These are phyloP conservation scores for Penicillium manginii DNA, from an alignment of 495 filamentous ascomycete genomes.

Conservation along the genomic window DNA sequence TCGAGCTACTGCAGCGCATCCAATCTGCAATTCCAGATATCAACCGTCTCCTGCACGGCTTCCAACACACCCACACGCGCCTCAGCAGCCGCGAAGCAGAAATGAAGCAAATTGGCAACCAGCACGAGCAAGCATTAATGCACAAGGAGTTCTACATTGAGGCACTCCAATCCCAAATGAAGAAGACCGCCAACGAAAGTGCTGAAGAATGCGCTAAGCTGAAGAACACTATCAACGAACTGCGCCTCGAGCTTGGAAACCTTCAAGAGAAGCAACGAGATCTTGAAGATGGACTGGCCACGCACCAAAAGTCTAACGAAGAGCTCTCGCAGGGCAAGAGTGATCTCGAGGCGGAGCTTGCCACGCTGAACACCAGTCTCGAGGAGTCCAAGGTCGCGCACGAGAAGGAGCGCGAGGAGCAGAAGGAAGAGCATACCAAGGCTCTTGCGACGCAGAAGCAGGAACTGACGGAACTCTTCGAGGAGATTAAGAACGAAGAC, in stretches of 20 bases:
- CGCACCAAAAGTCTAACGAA: conserved; percentile 45
- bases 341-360: conserved; percentile 55
- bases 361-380: conserved; percentile 52
- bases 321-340: conserved; percentile 42
- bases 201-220: conserved; percentile 51
- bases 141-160: conserved; percentile 60
- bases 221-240: conserved; percentile 52
- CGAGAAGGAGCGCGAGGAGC: conserved; percentile 39
- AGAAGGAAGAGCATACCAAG: conserved; percentile 45
- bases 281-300: conserved; percentile 45
- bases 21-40: conserved; percentile 56
- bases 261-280: conserved; percentile 59
- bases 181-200: conserved; percentile 53
- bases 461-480: conserved; percentile 50
- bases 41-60: conserved; percentile 49
- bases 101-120: conserved; percentile 49
- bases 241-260: conserved; percentile 60
- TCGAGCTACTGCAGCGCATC: conserved; percentile 51
- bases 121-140: conserved; percentile 51
- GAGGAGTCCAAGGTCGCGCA: conserved; percentile 43
- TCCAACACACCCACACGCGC: conserved; percentile 48
- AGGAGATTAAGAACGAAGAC: conserved; percentile 53
- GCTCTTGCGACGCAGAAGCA: conserved; percentile 45
- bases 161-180: conserved; percentile 55
- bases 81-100: conserved; percentile 49